A percentile compares a stretch with the other conserved stretches of the same genome.
Conservation (phyloP, 495 filamentous ascomycete species). For the Niebla homalea region DNA sequence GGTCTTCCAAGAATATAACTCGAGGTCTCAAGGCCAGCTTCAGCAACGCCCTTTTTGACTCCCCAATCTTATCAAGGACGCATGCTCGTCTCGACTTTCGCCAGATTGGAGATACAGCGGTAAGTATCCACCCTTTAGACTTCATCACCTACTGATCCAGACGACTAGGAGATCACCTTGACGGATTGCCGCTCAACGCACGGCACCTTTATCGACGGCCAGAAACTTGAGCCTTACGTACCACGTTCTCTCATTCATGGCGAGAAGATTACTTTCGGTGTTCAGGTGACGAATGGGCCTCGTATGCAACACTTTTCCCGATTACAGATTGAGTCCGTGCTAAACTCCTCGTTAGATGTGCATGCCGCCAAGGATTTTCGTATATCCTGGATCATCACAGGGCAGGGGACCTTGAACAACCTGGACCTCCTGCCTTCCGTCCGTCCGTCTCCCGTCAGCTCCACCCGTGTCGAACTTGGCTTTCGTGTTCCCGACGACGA, state of each 20-base stretch:
- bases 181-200: slow-evolving; percentile 43
- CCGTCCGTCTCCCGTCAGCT: not conserved
- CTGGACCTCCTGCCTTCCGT: not conserved
- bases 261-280: slow-evolving; percentile 41
- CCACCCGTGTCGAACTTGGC: slow-evolving; percentile 10
- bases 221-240: slow-evolving; percentile 26
- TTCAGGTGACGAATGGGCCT: slow-evolving; percentile 37
- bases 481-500: slow-evolving; percentile 35
- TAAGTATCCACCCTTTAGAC: slow-evolving; percentile 30
- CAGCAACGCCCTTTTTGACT: slow-evolving; percentile 66
- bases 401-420: not conserved
- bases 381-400: slow-evolving; percentile 1
- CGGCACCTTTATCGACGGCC: slow-evolving; percentile 39
- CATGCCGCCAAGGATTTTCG: slow-evolving; percentile 15
- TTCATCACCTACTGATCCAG: slow-evolving; percentile 28
- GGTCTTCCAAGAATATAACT: slow-evolving; percentile 43
- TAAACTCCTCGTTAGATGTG: slow-evolving; percentile 2
- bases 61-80: slow-evolving; percentile 65
- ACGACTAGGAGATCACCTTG: slow-evolving; percentile 28
- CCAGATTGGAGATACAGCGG: not conserved
- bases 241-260: slow-evolving; percentile 26
- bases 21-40: slow-evolving; percentile 36
- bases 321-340: no score
- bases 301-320: slow-evolving; percentile 20
- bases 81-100: slow-evolving; percentile 38